Conservation (phyloP, 140 eudicot genomes). For the Ambrosia hybrid region DNA sequence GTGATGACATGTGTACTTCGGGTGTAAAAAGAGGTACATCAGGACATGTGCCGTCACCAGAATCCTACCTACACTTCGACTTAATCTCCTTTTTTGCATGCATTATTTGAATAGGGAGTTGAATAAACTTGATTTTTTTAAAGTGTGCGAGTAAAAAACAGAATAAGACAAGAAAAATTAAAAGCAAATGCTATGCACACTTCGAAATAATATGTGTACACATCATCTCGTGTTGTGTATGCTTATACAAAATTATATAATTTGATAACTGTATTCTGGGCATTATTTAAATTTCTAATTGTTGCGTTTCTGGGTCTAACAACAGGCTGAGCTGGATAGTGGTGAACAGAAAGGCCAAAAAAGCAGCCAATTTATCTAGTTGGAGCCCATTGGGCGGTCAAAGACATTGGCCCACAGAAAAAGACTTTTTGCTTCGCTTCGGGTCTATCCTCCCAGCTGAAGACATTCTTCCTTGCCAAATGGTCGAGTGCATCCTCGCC, state of each 20-base stretch:
- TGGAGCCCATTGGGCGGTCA: slow-evolving; percentile 87
- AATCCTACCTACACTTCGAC: no score
- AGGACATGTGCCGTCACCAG: no score
- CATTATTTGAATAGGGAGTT: no score
- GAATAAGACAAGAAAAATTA: no score
- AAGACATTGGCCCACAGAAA: slow-evolving; percentile 93
- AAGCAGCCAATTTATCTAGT: slow-evolving; percentile 88
- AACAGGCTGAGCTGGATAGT: slow-evolving; percentile 80
- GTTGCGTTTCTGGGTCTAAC: neutral
- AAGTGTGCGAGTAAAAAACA: no score
- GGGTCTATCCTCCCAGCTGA: slow-evolving; percentile 92
- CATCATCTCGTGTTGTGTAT: neutral
- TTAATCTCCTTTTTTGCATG: no score
- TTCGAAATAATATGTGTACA: no score
- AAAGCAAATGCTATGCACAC: no score
- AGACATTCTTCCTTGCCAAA: slow-evolving; percentile 76
- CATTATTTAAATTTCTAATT: neutral
- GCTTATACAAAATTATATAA: neutral
- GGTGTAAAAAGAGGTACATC: no score
- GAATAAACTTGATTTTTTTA: no score
- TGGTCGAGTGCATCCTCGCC: slow-evolving; percentile 72
- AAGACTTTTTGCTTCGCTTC: slow-evolving; percentile 75
- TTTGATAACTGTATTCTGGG: neutral
- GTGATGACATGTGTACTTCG: no score
- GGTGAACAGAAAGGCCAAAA: slow-evolving; percentile 67